These are phyloP conservation scores for Penicillium hordei DNA, from an alignment of 2,329 filamentous ascomycete genomes.

Conservation along the genomic window DNA sequence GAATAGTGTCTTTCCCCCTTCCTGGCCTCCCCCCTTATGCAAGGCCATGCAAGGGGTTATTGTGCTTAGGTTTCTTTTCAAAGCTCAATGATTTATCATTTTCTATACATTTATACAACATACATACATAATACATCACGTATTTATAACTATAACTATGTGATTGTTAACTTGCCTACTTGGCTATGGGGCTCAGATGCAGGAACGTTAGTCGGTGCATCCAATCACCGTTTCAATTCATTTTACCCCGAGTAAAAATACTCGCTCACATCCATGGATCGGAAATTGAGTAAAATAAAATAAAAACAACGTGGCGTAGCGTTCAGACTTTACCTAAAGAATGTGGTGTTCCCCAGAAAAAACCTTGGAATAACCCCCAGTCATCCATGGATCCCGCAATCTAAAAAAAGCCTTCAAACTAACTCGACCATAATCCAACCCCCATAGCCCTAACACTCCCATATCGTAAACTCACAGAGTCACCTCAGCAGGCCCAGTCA, in stretches of 20 bases:
- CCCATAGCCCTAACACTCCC: neutral
- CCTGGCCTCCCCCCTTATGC: neutral
- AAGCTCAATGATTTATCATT: neutral
- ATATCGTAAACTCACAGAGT: conserved; percentile 5
- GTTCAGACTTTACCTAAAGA: neutral
- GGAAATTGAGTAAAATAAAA: neutral
- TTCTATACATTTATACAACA: neutral
- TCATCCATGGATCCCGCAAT: neutral
- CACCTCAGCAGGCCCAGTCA: conserved; percentile 25
- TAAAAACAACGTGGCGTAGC: neutral
- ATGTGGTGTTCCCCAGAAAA: neutral
- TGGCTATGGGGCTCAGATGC: neutral
- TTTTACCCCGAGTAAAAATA: neutral
- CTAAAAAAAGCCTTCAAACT: neutral
- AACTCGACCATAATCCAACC: neutral
- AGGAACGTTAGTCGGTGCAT: neutral
- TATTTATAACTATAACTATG: neutral
- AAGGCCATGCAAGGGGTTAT: neutral
- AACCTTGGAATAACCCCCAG: neutral
- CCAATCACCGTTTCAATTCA: neutral
- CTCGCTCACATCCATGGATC: neutral
- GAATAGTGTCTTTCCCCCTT: neutral
- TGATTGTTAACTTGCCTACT: neutral
- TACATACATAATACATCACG: neutral
- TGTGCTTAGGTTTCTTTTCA: neutral